Evolutionary conservation across 306 rosid species (phyloP).

Genomic region (Abrus pulchellus): DNA sequence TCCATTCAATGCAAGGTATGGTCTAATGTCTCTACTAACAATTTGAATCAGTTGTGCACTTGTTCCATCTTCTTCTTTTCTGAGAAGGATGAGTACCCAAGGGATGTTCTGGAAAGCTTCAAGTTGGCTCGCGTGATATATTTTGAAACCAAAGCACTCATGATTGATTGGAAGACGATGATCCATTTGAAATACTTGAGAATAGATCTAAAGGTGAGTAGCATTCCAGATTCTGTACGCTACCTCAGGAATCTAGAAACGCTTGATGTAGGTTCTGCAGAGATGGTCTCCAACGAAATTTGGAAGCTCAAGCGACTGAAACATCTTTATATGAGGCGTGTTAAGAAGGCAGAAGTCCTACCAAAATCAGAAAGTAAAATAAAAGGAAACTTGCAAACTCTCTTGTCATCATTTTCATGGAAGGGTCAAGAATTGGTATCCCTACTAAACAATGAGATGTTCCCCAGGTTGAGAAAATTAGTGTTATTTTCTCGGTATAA

Average conservation of each 20-base stretch:
- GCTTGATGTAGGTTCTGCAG: neutral
- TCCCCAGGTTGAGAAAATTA: conserved; percentile 12
- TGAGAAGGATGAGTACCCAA: too few relatives aligned
- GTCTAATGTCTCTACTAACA: too few relatives aligned
- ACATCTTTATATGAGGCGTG: too few relatives aligned
- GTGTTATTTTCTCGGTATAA: neutral
- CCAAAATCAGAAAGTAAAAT: neutral
- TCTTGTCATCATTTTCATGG: neutral
- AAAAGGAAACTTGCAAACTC: neutral
- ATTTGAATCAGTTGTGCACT: too few relatives aligned
- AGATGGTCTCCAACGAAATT: too few relatives aligned
- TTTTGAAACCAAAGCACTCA: too few relatives aligned
- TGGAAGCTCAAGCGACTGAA: too few relatives aligned
- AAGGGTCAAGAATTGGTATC: neutral
- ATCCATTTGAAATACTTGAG: conserved; percentile 2
- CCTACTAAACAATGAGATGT: neutral
- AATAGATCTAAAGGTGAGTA: neutral
- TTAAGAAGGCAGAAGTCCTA: neutral
- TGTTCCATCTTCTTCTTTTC: too few relatives aligned
- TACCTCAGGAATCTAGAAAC: conserved; percentile 23
- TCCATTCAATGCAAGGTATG: too few relatives aligned
- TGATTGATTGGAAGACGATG: neutral
- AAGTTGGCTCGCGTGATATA: too few relatives aligned
- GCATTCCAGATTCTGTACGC: neutral
- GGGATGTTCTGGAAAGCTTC: too few relatives aligned